Percentiles rank a stretch among this genome's conserved stretches.
Evolutionary conservation across 352 stramenopile genomes (phyloP).

Genomic region (Pythium chondricola): DNA sequence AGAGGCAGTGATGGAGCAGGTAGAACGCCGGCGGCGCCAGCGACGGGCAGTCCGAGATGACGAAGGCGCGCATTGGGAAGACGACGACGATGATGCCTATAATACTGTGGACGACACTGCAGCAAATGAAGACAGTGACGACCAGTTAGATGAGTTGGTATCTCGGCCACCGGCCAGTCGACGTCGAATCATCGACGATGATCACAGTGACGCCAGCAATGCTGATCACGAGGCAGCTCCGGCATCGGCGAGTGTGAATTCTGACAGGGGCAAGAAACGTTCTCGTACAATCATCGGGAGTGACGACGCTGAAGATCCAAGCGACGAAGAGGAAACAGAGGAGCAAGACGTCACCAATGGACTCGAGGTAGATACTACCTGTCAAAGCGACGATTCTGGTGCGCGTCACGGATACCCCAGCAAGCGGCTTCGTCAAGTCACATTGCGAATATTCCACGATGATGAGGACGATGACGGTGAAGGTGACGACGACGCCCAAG

Average conservation of each 20-base stretch:
- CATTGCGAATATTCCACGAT: slow-evolving; percentile 12
- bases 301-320: slow-evolving; percentile 32
- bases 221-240: slow-evolving; percentile 10
- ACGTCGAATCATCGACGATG: slow-evolving; percentile 12
- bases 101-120: not conserved
- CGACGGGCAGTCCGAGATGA: not conserved
- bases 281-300: slow-evolving; percentile 26
- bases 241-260: not conserved
- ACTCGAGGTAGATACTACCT: not conserved
- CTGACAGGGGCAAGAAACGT: slow-evolving; percentile 5
- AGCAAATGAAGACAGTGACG: slow-evolving; percentile 15
- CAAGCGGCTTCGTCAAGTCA: slow-evolving; percentile 9
- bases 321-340: slow-evolving; percentile 17
- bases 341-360: slow-evolving; percentile 4
- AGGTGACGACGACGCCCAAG: not conserved
- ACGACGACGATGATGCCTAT: slow-evolving; percentile 7
- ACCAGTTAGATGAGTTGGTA: not conserved
- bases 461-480: slow-evolving; percentile 6
- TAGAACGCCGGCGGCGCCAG: slow-evolving; percentile 6
- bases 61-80: slow-evolving; percentile 1
- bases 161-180: not conserved
- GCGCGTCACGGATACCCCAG: not conserved
- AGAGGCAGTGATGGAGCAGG: slow-evolving; percentile 20
- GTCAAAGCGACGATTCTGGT: not conserved
- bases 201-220: slow-evolving; percentile 14